Evolutionary conservation across 306 rosid species (phyloP).

Genomic region (Abrus pulchellus): DNA sequence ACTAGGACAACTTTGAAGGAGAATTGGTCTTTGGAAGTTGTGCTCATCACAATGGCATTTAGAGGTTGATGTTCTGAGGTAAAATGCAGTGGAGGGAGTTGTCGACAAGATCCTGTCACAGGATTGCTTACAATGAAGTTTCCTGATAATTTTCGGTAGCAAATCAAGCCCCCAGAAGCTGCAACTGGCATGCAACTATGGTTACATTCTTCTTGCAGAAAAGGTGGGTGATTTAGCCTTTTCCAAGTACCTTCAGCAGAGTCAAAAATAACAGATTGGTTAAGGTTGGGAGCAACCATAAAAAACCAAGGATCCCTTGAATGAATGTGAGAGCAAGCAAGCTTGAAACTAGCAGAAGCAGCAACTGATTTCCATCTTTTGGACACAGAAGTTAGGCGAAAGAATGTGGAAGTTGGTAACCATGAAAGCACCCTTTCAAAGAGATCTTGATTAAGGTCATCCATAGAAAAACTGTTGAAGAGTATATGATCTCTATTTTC

Average conservation of each 20-base stretch:
- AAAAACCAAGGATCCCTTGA: constrained; percentile 85
- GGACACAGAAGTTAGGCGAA: constrained; percentile 81
- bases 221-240: constrained; percentile 63
- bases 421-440: constrained; percentile 83
- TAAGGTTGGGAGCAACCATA: constrained; percentile 75
- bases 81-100: constrained; percentile 65
- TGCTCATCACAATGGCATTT: constrained; percentile 81
- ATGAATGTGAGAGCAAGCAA: constrained; percentile 75
- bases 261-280: constrained; percentile 70
- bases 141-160: constrained; percentile 67
- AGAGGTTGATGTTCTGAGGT: constrained; percentile 54
- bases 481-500: constrained; percentile 45
- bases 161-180: constrained; percentile 83
- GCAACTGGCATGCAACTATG: constrained; percentile 73
- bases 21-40: constrained; percentile 41
- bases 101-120: constrained; percentile 65
- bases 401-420: constrained; percentile 82
- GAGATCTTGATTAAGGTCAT: constrained; percentile 81
- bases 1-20: constrained; percentile 69
- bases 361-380: constrained; percentile 87
- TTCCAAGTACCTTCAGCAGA: constrained; percentile 77
- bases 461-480: constrained; percentile 59
- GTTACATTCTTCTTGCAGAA: constrained; percentile 54
- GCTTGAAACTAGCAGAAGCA: constrained; percentile 78
- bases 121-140: constrained; percentile 79